phyloP scores from a whole-genome alignment of 257 asterid genomes.

The Jaltomata sinuosa region DNA sequence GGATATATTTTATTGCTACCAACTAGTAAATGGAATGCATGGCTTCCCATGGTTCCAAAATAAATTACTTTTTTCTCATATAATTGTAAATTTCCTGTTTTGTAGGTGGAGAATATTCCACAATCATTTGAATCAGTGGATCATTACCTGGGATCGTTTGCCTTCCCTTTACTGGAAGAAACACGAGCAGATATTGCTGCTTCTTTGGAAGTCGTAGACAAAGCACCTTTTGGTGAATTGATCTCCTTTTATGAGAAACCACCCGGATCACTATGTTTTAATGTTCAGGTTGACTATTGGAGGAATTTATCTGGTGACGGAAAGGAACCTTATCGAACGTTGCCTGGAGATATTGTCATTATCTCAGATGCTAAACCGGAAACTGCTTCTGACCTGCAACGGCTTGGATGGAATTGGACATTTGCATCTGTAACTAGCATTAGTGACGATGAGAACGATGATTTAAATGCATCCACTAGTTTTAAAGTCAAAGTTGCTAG shows the following conservation, averaged over 20 bases:
- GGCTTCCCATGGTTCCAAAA: background rate
- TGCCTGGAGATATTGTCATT: slow-evolving; percentile 40
- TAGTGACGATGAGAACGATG: slow-evolving; percentile 12
- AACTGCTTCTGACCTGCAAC: slow-evolving; percentile 14
- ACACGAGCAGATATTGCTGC: slow-evolving; percentile 39
- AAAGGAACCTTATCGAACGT: slow-evolving; percentile 33
- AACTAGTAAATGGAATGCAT: background rate
- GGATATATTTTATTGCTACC: background rate
- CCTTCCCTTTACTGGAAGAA: slow-evolving; percentile 49
- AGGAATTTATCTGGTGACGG: slow-evolving; percentile 22
- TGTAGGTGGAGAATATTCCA: slow-evolving; percentile 46
- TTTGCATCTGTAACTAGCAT: slow-evolving; percentile 33
- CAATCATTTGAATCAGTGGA: slow-evolving; percentile 22
- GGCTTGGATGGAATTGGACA: slow-evolving; percentile 17
- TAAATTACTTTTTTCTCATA: background rate
- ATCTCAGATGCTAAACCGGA: slow-evolving; percentile 28
- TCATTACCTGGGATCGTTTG: slow-evolving; percentile 32
- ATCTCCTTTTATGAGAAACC: background rate
- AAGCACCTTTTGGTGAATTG: slow-evolving; percentile 49
- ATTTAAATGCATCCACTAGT: background rate
- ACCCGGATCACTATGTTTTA: background rate
- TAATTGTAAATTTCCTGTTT: background rate
- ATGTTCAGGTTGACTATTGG: slow-evolving; percentile 27
- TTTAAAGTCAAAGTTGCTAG: slow-evolving; percentile 20
- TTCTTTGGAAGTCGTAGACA: slow-evolving; percentile 20